Conservation (phyloP, 2,329 filamentous ascomycete species). For the Talaromyces islandicus region DNA sequence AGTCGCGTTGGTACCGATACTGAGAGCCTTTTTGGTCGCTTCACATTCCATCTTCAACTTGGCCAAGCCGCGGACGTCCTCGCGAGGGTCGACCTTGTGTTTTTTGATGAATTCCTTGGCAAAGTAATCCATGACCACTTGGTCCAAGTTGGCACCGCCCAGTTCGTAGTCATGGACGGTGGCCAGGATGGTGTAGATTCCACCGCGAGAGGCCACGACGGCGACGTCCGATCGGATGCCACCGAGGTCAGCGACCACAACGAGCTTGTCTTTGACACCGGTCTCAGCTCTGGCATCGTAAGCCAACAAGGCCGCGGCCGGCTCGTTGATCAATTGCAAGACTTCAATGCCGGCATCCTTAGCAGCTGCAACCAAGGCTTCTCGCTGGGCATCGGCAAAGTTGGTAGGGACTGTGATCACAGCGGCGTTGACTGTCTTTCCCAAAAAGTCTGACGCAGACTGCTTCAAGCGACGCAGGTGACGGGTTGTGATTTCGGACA, state of each 20-base stretch:
- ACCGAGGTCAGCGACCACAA: constrained; percentile 88
- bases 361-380: constrained; percentile 70
- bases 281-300: constrained; percentile 82
- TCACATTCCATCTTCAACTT: constrained; percentile 92
- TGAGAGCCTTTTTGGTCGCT: constrained; percentile 84
- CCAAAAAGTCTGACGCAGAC: constrained; percentile 86
- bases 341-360: constrained; percentile 79
- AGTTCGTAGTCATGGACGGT: constrained; percentile 95
- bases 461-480: constrained; percentile 75
- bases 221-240: constrained; percentile 89
- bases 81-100: constrained; percentile 80
- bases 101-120: constrained; percentile 99
- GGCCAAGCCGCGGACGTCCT: constrained; percentile 73
- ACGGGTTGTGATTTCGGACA: constrained; percentile 76
- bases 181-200: constrained; percentile 92
- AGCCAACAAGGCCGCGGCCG: constrained; percentile 78
- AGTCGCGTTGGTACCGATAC: constrained; percentile 77
- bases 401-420: constrained; percentile 93
- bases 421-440: constrained; percentile 88
- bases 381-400: constrained; percentile 81
- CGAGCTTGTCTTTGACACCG: constrained; percentile 72
- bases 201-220: constrained; percentile 82
- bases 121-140: constrained; percentile 90
- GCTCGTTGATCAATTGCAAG: constrained; percentile 88
- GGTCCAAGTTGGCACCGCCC: constrained; percentile 77